Percentiles rank a stretch among this genome's conserved stretches.
phyloP scores from a whole-genome alignment of 1,284 basidiomycete species.

The Tausonia pullulans region DNA sequence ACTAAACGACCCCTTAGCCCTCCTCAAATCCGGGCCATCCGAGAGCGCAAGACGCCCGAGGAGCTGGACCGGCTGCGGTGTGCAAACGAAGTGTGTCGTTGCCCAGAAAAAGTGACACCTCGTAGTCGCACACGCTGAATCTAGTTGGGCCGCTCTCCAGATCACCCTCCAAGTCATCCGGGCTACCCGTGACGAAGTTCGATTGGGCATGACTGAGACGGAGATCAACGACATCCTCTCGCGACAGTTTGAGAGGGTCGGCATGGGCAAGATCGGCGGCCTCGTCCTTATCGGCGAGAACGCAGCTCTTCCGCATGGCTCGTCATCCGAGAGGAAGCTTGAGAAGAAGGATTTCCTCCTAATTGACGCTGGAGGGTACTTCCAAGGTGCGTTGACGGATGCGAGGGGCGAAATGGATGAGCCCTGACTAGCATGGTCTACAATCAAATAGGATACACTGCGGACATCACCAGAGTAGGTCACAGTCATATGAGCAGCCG shows the following conservation, averaged over 20 bases:
- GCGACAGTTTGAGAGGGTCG: constrained; percentile 46
- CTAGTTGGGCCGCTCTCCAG: constrained; percentile 33
- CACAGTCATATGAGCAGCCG: background rate
- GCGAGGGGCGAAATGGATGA: background rate
- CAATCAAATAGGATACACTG: constrained; percentile 56
- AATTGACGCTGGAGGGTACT: constrained; percentile 51
- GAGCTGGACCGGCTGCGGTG: constrained; percentile 64
- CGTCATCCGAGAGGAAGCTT: constrained; percentile 54
- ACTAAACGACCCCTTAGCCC: background rate
- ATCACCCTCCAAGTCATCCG: constrained; percentile 63
- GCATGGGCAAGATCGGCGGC: constrained; percentile 41
- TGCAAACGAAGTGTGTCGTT: constrained; percentile 56
- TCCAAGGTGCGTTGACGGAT: background rate
- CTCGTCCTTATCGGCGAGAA: constrained; percentile 56
- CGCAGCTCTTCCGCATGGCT: constrained; percentile 72
- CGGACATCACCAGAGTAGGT: constrained; percentile 64
- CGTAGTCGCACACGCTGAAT: background rate
- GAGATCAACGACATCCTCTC: constrained; percentile 48
- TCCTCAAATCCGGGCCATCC: constrained; percentile 45
- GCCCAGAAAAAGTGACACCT: background rate
- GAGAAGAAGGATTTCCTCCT: constrained; percentile 52
- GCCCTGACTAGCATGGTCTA: constrained; percentile 28
- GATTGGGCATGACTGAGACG: constrained; percentile 64
- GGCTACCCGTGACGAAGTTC: constrained; percentile 49
- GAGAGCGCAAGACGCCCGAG: constrained; percentile 59